Percentiles rank a stretch among this genome's conserved stretches.
These are phyloP conservation scores for Pseudozyma tsukubaensis DNA, from an alignment of 1,284 basidiomycete genomes.

Conservation along the genomic window DNA sequence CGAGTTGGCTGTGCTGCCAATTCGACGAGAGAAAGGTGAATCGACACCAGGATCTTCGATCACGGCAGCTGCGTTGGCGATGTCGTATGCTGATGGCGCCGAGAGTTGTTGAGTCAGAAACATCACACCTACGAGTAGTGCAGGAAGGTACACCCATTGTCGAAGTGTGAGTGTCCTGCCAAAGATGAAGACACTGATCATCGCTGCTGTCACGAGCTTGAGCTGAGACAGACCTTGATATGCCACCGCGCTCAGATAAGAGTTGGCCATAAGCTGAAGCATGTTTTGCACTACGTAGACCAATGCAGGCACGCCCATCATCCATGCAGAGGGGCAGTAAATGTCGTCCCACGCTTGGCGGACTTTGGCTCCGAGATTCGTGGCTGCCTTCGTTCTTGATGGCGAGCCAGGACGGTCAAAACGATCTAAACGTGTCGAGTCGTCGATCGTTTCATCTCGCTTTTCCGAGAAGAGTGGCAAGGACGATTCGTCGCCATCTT, in stretches of 20 bases:
- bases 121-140: slow-evolving; percentile 26
- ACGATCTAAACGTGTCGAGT: neutral
- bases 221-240: slow-evolving; percentile 45
- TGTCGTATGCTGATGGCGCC: neutral
- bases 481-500: slow-evolving; percentile 1
- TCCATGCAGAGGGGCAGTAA: slow-evolving; percentile 33
- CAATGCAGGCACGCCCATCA: slow-evolving; percentile 41
- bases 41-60: slow-evolving; percentile 1
- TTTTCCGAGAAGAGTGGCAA: slow-evolving; percentile 38
- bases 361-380: neutral
- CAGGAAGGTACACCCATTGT: slow-evolving; percentile 36
- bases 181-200: slow-evolving; percentile 35
- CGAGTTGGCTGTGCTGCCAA: neutral
- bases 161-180: slow-evolving; percentile 20
- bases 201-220: slow-evolving; percentile 40
- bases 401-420: neutral
- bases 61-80: slow-evolving; percentile 11
- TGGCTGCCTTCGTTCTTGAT: neutral
- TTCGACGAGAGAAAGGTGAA: slow-evolving; percentile 22
- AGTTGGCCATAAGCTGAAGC: slow-evolving; percentile 38
- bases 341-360: slow-evolving; percentile 13
- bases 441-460: neutral
- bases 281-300: slow-evolving; percentile 44
- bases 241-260: slow-evolving; percentile 36
- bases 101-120: slow-evolving; percentile 16